A percentile compares a stretch with the other conserved stretches of the same genome.
Evolutionary conservation across 1,284 basidiomycete genomes (phyloP).

Genomic region (Pyrrhoderma lamaoense): DNA sequence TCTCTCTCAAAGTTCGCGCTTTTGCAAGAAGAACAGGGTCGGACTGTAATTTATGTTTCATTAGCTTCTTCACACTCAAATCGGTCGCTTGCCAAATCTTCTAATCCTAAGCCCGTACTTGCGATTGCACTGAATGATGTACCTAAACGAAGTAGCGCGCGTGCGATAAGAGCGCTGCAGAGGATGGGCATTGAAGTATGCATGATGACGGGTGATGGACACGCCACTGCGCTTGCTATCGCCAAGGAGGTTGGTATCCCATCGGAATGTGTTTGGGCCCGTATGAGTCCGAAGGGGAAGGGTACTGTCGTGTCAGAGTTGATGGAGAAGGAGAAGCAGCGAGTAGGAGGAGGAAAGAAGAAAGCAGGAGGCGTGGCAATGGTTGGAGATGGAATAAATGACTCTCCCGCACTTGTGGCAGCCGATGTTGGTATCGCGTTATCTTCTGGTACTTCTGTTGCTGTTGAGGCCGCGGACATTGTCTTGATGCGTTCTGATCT

Average conservation of each 20-base stretch:
- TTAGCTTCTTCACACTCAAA: constrained; percentile 32
- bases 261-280: constrained; percentile 75
- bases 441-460: constrained; percentile 92
- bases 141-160: constrained; percentile 74
- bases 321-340: constrained; percentile 51
- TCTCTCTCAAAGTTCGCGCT: constrained; percentile 56
- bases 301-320: constrained; percentile 75
- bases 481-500: constrained; percentile 96
- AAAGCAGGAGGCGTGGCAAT: constrained; percentile 68
- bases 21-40: constrained; percentile 62
- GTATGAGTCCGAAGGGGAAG: constrained; percentile 91
- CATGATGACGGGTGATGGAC: constrained; percentile 88
- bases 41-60: constrained; percentile 81
- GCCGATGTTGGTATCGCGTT: constrained; percentile 95
- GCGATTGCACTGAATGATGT: constrained; percentile 73
- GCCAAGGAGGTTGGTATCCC: constrained; percentile 83
- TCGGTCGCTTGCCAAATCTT: constrained; percentile 24
- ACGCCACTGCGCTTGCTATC: constrained; percentile 76
- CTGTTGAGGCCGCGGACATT: constrained; percentile 95
- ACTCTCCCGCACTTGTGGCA: constrained; percentile 92
- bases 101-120: constrained; percentile 29
- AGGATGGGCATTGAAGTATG: constrained; percentile 86
- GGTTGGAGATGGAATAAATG: constrained; percentile 99
- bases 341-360: not conserved
- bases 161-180: constrained; percentile 74